A percentile compares a stretch with the other conserved stretches of the same genome.
phyloP scores from a whole-genome alignment of 257 asterid genomes.

The Knoxia roxburghii region DNA sequence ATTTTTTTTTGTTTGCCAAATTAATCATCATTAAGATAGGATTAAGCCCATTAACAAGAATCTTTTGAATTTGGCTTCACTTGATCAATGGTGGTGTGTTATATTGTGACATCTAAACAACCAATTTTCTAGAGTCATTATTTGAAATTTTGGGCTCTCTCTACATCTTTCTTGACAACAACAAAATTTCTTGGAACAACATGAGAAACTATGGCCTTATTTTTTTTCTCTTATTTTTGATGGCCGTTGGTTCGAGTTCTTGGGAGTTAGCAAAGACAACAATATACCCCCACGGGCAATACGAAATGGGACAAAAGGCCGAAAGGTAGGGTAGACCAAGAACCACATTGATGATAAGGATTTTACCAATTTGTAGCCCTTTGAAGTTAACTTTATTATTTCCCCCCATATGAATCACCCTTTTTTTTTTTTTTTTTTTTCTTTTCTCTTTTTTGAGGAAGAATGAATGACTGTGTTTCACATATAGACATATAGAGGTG shows the following conservation, averaged over 20 bases:
- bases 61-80: background rate
- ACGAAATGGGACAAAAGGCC: slow-evolving; percentile 26
- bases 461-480: no score
- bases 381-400: slow-evolving; percentile 15
- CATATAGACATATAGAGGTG: no score
- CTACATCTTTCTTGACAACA: slow-evolving; percentile 1
- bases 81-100: no score
- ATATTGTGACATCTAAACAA: background rate
- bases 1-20: no score
- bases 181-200: background rate
- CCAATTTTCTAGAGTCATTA: slow-evolving; percentile 11
- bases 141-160: slow-evolving; percentile 3
- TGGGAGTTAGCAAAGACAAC: slow-evolving; percentile 21
- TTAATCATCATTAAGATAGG: background rate
- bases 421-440: no score
- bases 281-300: slow-evolving; percentile 5
- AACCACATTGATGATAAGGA: slow-evolving; percentile 26
- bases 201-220: background rate
- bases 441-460: no score
- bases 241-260: slow-evolving; percentile 32
- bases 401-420: slow-evolving; percentile 10
- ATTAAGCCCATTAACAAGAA: slow-evolving; percentile 8
- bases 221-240: background rate
- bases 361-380: slow-evolving; percentile 10
- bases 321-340: slow-evolving; percentile 24